Evolutionary conservation across 2,329 filamentous ascomycete genomes (phyloP).

Genomic region (Curvularia verruculosa): DNA sequence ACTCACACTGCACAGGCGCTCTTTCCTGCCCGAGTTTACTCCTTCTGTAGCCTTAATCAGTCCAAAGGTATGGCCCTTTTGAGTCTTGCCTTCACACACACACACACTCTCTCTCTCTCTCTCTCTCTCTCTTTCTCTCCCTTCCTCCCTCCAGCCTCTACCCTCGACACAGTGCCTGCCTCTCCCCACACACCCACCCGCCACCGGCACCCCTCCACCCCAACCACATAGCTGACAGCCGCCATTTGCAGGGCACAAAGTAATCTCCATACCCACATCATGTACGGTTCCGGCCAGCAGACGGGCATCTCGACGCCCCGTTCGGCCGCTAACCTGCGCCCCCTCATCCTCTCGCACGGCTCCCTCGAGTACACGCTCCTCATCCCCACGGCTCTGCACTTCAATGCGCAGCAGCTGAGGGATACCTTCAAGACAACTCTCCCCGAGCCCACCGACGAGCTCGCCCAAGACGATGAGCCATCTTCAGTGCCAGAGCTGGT

Average conservation of each 20-base stretch:
- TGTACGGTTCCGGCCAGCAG: slow-evolving; percentile 91
- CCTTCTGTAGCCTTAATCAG: slow-evolving; percentile 24
- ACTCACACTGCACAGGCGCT: slow-evolving; percentile 24
- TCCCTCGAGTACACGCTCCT: slow-evolving; percentile 96
- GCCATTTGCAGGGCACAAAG: slow-evolving; percentile 6
- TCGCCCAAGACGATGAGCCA: slow-evolving; percentile 98
- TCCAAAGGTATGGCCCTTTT: slow-evolving; percentile 25
- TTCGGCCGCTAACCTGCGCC: slow-evolving; percentile 89
- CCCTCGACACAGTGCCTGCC: neutral
- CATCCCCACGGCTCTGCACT: slow-evolving; percentile 93
- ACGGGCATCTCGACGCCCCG: slow-evolving; percentile 97
- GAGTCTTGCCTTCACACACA: no score
- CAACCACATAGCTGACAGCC: slow-evolving; percentile 20
- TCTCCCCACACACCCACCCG: no score
- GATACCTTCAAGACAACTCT: slow-evolving; percentile 85
- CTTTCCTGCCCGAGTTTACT: slow-evolving; percentile 24
- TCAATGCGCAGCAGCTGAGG: slow-evolving; percentile 92
- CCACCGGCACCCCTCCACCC: neutral
- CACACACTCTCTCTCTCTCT: no score
- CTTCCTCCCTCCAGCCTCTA: neutral
- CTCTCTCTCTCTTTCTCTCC: slow-evolving; percentile 5
- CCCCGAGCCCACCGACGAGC: slow-evolving; percentile 91
- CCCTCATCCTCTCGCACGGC: slow-evolving; percentile 88
- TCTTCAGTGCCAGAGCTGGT: slow-evolving; percentile 93
- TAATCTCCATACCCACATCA: slow-evolving; percentile 23